A percentile compares a stretch with the other conserved stretches of the same genome.
Conservation (phyloP, 768 basidiomycete genomes). For the Termitomyces sp. region DNA sequence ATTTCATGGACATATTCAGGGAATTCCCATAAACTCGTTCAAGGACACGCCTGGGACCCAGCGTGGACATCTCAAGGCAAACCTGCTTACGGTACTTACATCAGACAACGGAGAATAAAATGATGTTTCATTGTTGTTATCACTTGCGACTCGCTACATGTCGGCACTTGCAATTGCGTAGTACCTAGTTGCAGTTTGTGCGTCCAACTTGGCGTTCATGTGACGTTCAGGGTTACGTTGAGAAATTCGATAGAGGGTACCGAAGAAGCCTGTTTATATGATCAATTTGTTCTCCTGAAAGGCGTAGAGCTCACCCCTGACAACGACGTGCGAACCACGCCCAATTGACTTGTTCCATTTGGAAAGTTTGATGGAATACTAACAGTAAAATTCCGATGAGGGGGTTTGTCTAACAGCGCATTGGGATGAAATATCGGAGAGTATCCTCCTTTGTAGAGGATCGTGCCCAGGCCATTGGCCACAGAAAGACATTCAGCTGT, state of each 20-base stretch:
- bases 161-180: not conserved
- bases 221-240: conserved; percentile 24
- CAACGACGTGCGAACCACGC: conserved; percentile 30
- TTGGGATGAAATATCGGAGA: conserved; percentile 25
- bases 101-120: too few species aligned
- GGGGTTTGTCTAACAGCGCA: conserved; percentile 14
- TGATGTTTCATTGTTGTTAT: too few species aligned
- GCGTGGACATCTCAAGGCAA: too few species aligned
- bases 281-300: not conserved
- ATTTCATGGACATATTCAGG: too few species aligned
- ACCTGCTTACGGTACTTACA: too few species aligned
- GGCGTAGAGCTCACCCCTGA: conserved; percentile 29
- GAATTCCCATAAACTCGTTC: too few species aligned
- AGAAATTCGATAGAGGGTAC: conserved; percentile 23
- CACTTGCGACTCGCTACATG: not conserved
- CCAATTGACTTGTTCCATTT: conserved; percentile 27
- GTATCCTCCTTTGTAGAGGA: conserved; percentile 14
- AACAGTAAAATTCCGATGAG: conserved; percentile 41
- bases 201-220: conserved; percentile 2
- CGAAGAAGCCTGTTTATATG: conserved; percentile 22
- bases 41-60: too few species aligned
- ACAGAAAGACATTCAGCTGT: too few species aligned
- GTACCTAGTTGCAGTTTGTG: too few species aligned
- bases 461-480: too few species aligned
- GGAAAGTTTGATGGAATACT: conserved; percentile 24